Percentiles rank a stretch among this genome's conserved stretches.
phyloP scores from a whole-genome alignment of 768 basidiomycete species.

The Clitopilus hobsonii region DNA sequence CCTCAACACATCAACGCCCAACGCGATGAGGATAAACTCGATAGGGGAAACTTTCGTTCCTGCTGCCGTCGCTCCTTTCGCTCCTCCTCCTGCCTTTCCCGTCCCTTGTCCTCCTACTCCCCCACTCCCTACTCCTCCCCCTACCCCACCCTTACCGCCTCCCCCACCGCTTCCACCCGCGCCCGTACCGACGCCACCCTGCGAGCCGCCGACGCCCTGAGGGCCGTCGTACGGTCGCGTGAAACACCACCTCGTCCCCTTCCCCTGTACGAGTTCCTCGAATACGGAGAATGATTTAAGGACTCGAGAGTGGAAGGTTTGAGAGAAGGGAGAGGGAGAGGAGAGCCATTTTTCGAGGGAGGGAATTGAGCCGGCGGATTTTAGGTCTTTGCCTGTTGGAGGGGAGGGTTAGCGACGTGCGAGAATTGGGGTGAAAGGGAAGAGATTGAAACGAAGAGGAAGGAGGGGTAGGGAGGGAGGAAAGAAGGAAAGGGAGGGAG shows the following conservation, averaged over 20 bases:
- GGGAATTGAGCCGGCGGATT: conserved; percentile 22
- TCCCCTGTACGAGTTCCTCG: conserved; percentile 36
- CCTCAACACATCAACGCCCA: conserved; percentile 52
- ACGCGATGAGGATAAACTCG: conserved; percentile 56
- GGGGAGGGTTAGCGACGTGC: neutral
- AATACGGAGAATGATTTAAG: conserved; percentile 43
- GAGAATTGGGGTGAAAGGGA: conserved; percentile 17
- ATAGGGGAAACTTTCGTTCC: conserved; percentile 60
- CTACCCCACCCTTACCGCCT: no score
- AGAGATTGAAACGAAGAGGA: conserved; percentile 10
- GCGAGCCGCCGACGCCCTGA: no score
- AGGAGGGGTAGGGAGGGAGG: neutral
- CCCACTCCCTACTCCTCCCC: neutral
- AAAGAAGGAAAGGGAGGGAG: neutral
- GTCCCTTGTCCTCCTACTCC: neutral
- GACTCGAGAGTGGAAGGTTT: conserved; percentile 26
- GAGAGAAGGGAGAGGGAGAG: conserved; percentile 22
- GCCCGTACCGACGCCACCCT: no score
- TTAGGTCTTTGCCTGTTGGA: conserved; percentile 3
- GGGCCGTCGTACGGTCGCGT: no score
- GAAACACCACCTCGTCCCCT: conserved; percentile 30
- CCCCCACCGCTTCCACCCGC: no score
- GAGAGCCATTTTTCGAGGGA: conserved; percentile 51
- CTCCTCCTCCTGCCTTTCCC: no score
- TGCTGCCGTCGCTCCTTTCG: no score